Conservation (phyloP, 2,329 filamentous ascomycete species). For the Botrytis porri region DNA sequence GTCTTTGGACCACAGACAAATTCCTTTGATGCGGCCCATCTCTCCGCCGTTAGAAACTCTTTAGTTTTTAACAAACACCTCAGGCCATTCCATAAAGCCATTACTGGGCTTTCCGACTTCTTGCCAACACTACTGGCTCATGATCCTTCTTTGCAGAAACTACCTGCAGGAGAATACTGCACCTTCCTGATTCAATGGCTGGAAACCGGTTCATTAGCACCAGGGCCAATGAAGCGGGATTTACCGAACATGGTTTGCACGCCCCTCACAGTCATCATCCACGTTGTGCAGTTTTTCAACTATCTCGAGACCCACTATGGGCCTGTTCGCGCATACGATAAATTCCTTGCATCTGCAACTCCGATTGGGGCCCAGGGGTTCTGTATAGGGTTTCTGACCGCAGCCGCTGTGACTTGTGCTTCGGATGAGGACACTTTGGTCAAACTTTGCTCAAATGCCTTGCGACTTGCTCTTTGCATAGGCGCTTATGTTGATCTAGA, state of each 20-base stretch:
- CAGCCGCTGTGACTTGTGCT: slow-evolving; percentile 23
- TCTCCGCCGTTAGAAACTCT: neutral
- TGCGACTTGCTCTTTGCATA: slow-evolving; percentile 26
- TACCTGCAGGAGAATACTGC: neutral
- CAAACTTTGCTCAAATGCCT: slow-evolving; percentile 8
- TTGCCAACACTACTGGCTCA: neutral
- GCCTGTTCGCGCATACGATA: neutral
- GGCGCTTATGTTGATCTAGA: slow-evolving; percentile 29
- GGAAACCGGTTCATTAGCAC: neutral
- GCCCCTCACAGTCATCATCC: slow-evolving; percentile 3
- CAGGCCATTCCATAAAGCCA: neutral
- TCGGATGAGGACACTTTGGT: slow-evolving; percentile 22
- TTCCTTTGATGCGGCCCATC: neutral
- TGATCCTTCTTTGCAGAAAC: neutral
- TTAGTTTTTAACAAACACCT: neutral
- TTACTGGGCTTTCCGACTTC: neutral
- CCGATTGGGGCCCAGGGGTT: slow-evolving; percentile 26
- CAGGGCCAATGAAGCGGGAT: neutral
- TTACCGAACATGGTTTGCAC: slow-evolving; percentile 2
- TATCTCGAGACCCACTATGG: neutral
- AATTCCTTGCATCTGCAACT: neutral
- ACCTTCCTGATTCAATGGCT: neutral
- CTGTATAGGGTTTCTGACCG: slow-evolving; percentile 27
- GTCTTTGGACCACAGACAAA: neutral
- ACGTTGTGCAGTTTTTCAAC: slow-evolving; percentile 1